phyloP scores from a whole-genome alignment of 75 land plant genomes.

The Cunninghamia lanceolata region DNA sequence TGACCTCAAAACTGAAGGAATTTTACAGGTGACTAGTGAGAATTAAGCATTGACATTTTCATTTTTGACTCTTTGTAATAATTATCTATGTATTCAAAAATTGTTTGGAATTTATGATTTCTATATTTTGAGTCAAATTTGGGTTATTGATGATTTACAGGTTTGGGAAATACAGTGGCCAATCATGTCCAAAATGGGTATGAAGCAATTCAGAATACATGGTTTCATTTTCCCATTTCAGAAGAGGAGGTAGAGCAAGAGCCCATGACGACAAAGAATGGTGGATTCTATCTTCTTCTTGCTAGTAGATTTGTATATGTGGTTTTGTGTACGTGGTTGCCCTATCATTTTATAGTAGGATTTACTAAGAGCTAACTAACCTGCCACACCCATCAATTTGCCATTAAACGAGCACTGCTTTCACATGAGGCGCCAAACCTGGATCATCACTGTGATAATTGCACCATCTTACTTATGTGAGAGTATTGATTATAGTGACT shows the following conservation, averaged over 20 bases:
- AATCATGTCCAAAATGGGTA: slow-evolving; percentile 49
- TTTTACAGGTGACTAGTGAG: background rate
- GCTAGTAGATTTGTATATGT: background rate
- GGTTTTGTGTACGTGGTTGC: background rate
- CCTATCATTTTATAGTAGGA: too few species aligned
- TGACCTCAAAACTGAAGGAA: background rate
- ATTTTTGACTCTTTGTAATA: too few species aligned
- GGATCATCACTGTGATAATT: background rate
- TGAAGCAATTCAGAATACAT: slow-evolving; percentile 42
- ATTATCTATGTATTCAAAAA: background rate
- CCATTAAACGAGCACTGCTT: background rate
- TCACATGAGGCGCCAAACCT: background rate
- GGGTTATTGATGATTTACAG: background rate
- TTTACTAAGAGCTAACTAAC: too few species aligned
- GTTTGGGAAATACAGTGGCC: slow-evolving; percentile 27
- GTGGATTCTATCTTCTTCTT: background rate
- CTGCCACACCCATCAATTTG: background rate
- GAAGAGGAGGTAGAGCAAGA: slow-evolving; percentile 30
- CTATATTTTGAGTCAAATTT: background rate
- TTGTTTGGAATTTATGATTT: background rate
- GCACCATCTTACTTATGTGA: background rate
- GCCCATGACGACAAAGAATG: slow-evolving; percentile 10
- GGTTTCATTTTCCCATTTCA: slow-evolving; percentile 52
- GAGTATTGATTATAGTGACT: too few species aligned
- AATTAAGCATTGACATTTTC: background rate